Evolutionary conservation across 306 rosid species (phyloP).

Genomic region (Citrullus amarus): DNA sequence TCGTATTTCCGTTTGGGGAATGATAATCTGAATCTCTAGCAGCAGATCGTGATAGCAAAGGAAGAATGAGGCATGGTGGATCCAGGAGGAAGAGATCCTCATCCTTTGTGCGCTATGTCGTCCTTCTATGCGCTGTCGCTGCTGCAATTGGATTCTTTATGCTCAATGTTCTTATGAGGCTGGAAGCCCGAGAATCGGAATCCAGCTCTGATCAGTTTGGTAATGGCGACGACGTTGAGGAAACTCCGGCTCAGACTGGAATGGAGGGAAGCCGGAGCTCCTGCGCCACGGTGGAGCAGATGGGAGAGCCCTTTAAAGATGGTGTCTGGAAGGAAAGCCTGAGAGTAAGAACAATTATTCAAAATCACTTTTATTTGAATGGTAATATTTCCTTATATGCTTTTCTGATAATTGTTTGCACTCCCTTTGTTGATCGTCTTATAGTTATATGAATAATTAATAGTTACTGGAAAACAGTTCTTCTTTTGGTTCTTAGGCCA

Average conservation of each 20-base stretch:
- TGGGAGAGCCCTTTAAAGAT: constrained; percentile 48
- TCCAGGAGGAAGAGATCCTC: constrained; percentile 33
- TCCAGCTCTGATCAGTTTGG: constrained; percentile 12
- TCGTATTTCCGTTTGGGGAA: background rate
- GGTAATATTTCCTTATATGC: constrained; percentile 26
- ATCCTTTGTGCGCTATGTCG: constrained; percentile 27
- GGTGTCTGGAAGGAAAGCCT: constrained; percentile 35
- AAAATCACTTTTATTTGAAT: constrained; percentile 46
- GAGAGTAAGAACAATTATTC: constrained; percentile 50
- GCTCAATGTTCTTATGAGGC: constrained; percentile 33
- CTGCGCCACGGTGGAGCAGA: constrained; percentile 80
- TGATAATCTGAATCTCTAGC: background rate
- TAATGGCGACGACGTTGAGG: background rate
- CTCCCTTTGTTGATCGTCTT: background rate
- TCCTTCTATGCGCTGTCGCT: constrained; percentile 32
- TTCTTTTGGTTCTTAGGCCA: background rate
- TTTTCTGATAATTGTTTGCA: background rate
- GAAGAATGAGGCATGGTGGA: constrained; percentile 45
- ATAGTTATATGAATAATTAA: background rate
- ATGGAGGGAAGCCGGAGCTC: constrained; percentile 15
- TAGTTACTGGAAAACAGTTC: background rate
- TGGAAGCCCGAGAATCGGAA: constrained; percentile 12
- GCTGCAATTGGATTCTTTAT: constrained; percentile 35
- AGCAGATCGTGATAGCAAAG: background rate
- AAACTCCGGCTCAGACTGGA: background rate